Base-by-base conservation (phyloP, 23 red algal species). In the Gracilaria gracilis region DNA sequence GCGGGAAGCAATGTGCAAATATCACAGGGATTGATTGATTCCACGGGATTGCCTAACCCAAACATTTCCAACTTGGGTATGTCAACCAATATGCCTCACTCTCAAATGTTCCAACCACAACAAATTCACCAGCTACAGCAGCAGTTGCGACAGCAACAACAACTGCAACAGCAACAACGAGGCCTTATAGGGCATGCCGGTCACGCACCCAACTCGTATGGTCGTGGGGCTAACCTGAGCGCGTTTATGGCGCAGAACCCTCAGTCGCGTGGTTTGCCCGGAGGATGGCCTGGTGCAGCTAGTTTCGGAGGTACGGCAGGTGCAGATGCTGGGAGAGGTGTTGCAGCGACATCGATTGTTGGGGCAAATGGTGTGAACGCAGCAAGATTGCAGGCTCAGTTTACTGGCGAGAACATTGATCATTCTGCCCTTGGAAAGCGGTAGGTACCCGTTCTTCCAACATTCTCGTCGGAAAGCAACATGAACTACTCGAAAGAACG, bases 41-140 rank as follows among this genome's bases (percentile, higher is more conserved):
- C 72, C 14, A 51, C 31, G 20, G 72, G 72, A 25, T 23, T 50
- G 40, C 72, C 17, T 25, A 77, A 77, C 15, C 14, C 72, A 25
- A 51, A 49, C 42, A 31, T 51, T 0, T 23, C 39, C 38, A 77
- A 51, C 72, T 19, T 77, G 11, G 72, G 72, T 6, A 74, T 74
- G 19, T 46, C 69, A 42, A 74, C 32, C 25, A 77, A 34, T 24
- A 7, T 77, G 23, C 34, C 72, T 4, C 72, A 48, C 39, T 49
- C 72, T 4, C 72, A 51, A 51, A 48, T 77, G 72, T 77, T 77
- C 42, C 72, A 8, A 59, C 49, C 53, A 9, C 79, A 82, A 33
- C 79, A 82, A 59, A 53, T 82, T 24, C 79, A 82, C 19, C 79
- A 82, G 32, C 19, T 62, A 16, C 79, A 82, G 29, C 79, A 82